phyloP scores from a whole-genome alignment of 768 basidiomycete genomes.

The Panus rudis region DNA sequence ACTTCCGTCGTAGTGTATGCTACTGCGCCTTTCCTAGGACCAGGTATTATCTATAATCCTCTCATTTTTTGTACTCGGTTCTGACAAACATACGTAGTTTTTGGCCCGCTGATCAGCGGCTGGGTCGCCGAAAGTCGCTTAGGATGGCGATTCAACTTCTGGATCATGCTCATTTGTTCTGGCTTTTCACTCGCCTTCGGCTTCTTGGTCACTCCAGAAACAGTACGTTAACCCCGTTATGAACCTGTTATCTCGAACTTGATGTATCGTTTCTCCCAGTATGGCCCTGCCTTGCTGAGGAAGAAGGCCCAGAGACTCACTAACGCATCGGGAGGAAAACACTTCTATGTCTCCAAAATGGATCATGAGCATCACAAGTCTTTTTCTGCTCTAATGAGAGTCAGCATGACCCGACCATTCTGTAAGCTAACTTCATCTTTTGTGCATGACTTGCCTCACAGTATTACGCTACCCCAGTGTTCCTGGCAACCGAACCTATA shows the following conservation, averaged over 20 bases:
- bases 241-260: background rate
- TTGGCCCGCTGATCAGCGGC: constrained; percentile 67
- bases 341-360: constrained; percentile 43
- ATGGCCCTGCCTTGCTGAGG: constrained; percentile 55
- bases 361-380: constrained; percentile 40
- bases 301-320: constrained; percentile 40
- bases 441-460: background rate
- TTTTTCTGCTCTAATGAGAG: constrained; percentile 34
- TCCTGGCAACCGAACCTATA: constrained; percentile 59
- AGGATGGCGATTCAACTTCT: constrained; percentile 60
- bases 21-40: constrained; percentile 51
- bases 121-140: constrained; percentile 43
- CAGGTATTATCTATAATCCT: constrained; percentile 31
- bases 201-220: constrained; percentile 49
- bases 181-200: constrained; percentile 37
- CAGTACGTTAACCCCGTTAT: constrained; percentile 29
- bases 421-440: constrained; percentile 26
- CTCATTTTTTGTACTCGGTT: background rate
- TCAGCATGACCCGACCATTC: constrained; percentile 51
- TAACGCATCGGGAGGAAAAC: constrained; percentile 31
- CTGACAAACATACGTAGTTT: constrained; percentile 26
- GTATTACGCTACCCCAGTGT: constrained; percentile 30
- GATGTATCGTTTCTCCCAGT: constrained; percentile 25
- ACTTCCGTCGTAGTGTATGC: constrained; percentile 39
- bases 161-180: constrained; percentile 55